Evolutionary conservation across 495 filamentous ascomycete genomes (phyloP).

Genomic region (Penicillium canescens): DNA sequence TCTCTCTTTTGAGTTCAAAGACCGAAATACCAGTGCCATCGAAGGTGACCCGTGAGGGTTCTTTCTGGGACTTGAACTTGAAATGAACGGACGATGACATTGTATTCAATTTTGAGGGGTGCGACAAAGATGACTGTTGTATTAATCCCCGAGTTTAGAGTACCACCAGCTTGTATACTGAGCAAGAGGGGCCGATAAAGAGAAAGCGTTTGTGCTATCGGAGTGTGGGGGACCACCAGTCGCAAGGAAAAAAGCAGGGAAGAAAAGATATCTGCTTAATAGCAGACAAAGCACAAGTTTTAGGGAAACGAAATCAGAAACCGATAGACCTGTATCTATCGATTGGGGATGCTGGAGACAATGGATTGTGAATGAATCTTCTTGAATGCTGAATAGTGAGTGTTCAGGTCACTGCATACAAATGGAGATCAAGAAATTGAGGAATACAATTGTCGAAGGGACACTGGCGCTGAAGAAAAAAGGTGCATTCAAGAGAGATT

Average conservation of each 20-base stretch:
- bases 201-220: slow-evolving; percentile 12
- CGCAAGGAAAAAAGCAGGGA: slow-evolving; percentile 8
- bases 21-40: slow-evolving; percentile 98
- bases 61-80: slow-evolving; percentile 99
- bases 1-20: slow-evolving; percentile 97
- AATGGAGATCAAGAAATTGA: slow-evolving; percentile 31
- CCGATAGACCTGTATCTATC: slow-evolving; percentile 34
- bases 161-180: slow-evolving; percentile 32
- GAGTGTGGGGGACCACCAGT: slow-evolving; percentile 14
- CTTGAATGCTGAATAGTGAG: slow-evolving; percentile 33
- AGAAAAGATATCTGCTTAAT: not conserved
- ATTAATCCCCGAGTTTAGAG: slow-evolving; percentile 34
- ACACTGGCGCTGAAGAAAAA: slow-evolving; percentile 18
- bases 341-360: slow-evolving; percentile 24
- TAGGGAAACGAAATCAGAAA: slow-evolving; percentile 14
- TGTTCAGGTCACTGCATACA: slow-evolving; percentile 40
- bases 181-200: slow-evolving; percentile 22
- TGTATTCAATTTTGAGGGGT: slow-evolving; percentile 50
- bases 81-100: slow-evolving; percentile 99
- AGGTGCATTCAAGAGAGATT: slow-evolving; percentile 10
- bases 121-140: slow-evolving; percentile 31
- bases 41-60: slow-evolving; percentile 90
- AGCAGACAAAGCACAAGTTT: slow-evolving; percentile 14
- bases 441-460: slow-evolving; percentile 31
- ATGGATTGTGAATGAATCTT: slow-evolving; percentile 27